Base-by-base conservation (phyloP, 2,329 filamentous ascomycete genomes). In the Clathrospora elynae region DNA sequence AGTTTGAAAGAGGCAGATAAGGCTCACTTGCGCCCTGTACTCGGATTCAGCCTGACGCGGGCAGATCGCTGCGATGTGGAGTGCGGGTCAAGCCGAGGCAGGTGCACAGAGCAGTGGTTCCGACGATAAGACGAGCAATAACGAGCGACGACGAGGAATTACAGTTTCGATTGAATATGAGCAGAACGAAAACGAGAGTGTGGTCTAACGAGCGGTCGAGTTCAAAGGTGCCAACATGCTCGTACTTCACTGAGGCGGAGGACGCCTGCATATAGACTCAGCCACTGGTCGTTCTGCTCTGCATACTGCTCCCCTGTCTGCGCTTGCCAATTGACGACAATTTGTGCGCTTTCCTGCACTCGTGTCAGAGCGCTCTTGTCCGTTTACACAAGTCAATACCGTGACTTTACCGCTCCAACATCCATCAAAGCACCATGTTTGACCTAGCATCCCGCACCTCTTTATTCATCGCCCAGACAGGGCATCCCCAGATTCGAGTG, bases 1-100 rank as follows among this genome's bases (percentile, higher is more conserved):
- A 14, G 14, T 29, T 42, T 16, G 44, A 28, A 42, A 11, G 22
- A 24, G 22, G 33, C 20, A 30, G 44, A 33, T 45, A 42, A 51
- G 46, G 48, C 43, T 48, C 46, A 30, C 40, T 35, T 14, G 35
- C 31, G 20, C 47, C 36, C 42, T 33, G 34, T 32, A 22, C 10
- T 29, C 31, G 40, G 44, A 56, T 50, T 56, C 57, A 59, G 57
- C 55, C 59, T 57, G 51, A 39, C 53, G 46, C 42, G 46, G 13
- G 50, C 55, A 53, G 46, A 54, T 57, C 48, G 52, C 50, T 51
- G 56, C 44, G 50, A 38, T 46, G 40, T 46, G 11, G 23, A 42
- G 30, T 26, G 32, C 38, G 29, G 43, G 38, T 47, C 38, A 30
- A 39, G 43, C 49, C 49, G 43, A 40, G 46, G 47, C 42, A 25